phyloP scores from a whole-genome alignment of 352 stramenopile genomes.

The Globisporangium lucens region DNA sequence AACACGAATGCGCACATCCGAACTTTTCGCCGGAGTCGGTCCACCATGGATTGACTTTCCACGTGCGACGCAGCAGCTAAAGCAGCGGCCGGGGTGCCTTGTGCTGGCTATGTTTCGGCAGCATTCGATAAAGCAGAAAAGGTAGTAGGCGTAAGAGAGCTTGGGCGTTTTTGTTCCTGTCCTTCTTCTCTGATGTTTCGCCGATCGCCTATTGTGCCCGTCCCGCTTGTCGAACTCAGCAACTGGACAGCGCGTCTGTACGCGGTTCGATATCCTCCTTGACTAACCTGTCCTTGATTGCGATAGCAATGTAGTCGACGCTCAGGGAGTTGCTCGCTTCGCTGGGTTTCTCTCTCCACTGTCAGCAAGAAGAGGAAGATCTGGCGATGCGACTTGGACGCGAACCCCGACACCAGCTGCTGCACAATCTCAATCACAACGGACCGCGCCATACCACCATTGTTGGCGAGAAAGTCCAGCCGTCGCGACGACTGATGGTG shows the following conservation, averaged over 20 bases:
- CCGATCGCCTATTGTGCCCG: neutral
- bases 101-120: neutral
- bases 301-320: neutral
- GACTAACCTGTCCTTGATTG: neutral
- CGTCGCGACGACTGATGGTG: neutral
- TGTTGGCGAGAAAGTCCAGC: neutral
- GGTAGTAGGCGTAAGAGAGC: neutral
- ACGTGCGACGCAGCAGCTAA: too few relatives aligned
- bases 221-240: neutral
- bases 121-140: neutral
- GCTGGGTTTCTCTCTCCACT: slow-evolving; percentile 11
- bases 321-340: neutral
- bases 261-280: neutral
- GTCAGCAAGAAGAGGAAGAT: slow-evolving; percentile 27
- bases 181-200: neutral
- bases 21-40: slow-evolving; percentile 31
- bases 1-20: slow-evolving; percentile 29
- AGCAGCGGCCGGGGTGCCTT: neutral
- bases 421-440: slow-evolving; percentile 6
- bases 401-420: slow-evolving; percentile 14
- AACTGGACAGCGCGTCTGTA: slow-evolving; percentile 9
- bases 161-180: neutral
- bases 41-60: slow-evolving; percentile 20
- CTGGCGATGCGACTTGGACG: slow-evolving; percentile 27
- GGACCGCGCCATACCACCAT: neutral